phyloP scores from a whole-genome alignment of 108 stramenopile genomes.

The Conticribra weissflogii region DNA sequence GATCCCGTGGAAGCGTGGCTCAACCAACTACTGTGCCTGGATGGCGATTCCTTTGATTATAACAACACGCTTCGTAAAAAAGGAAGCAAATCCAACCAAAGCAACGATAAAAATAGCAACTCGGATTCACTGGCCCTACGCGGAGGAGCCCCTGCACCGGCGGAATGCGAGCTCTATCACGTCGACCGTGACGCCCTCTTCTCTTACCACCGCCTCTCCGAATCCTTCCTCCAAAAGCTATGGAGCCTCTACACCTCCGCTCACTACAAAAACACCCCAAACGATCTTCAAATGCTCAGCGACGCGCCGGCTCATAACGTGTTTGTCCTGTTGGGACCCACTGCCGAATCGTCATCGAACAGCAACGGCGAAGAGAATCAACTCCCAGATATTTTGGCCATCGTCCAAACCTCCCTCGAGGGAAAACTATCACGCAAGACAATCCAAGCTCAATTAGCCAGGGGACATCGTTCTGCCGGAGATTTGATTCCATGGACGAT shows the following conservation, averaged over 20 bases:
- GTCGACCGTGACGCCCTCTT: conserved; percentile 99
- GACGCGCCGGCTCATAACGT: conserved; percentile 98
- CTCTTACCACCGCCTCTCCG: conserved; percentile 96
- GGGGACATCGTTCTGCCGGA: conserved; percentile 94
- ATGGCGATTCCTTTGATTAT: conserved; percentile 66
- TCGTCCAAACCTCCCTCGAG: conserved; percentile 94
- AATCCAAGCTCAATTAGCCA: conserved; percentile 91
- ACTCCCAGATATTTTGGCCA: conserved; percentile 84
- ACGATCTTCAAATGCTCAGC: conserved; percentile 98
- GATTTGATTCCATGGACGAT: conserved; percentile 99
- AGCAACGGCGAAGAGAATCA: conserved; percentile 64
- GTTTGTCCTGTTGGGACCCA: conserved; percentile 96
- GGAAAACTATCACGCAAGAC: conserved; percentile 92
- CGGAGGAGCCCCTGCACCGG: conserved; percentile 92
- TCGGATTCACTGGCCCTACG: conserved; percentile 53
- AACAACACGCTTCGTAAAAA: conserved; percentile 45
- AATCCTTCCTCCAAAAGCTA: conserved; percentile 96
- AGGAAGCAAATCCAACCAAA: no score
- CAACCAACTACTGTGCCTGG: conserved; percentile 94
- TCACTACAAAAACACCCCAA: conserved; percentile 99
- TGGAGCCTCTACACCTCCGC: conserved; percentile 98
- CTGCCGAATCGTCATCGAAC: no score
- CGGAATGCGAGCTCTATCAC: conserved; percentile 94
- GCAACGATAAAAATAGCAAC: conserved; percentile 10
- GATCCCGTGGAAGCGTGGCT: conserved; percentile 98